Evolutionary conservation across 495 filamentous ascomycete genomes (phyloP).

Genomic region (Lophiostoma macrostomum): DNA sequence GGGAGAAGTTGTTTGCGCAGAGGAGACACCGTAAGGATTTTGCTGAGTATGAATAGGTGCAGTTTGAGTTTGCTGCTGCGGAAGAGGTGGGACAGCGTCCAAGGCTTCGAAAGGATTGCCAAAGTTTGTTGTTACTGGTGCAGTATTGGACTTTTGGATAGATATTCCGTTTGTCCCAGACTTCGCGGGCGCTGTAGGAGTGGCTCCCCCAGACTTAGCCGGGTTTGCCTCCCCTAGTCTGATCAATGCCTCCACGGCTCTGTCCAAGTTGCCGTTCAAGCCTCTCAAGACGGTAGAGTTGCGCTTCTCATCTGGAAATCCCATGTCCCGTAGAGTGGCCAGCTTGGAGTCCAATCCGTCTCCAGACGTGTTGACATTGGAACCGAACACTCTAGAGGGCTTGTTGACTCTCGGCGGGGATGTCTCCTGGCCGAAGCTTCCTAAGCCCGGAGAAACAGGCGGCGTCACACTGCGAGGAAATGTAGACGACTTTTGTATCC

Average conservation of each 20-base stretch:
- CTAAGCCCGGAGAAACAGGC: slow-evolving; percentile 37
- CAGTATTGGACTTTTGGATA: slow-evolving; percentile 20
- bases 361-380: slow-evolving; percentile 57
- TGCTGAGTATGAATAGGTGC: slow-evolving; percentile 25
- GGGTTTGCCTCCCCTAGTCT: slow-evolving; percentile 65
- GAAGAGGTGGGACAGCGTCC: slow-evolving; percentile 30
- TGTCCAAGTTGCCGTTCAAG: slow-evolving; percentile 77
- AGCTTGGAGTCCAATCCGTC: slow-evolving; percentile 68
- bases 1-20: slow-evolving; percentile 21
- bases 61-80: slow-evolving; percentile 30
- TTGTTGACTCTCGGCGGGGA: slow-evolving; percentile 52
- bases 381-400: slow-evolving; percentile 64
- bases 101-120: slow-evolving; percentile 54
- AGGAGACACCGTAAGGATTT: slow-evolving; percentile 11
- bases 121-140: slow-evolving; percentile 16
- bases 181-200: slow-evolving; percentile 25
- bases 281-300: slow-evolving; percentile 77
- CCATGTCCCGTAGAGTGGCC: slow-evolving; percentile 80
- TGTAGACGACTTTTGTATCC: slow-evolving; percentile 68
- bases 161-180: slow-evolving; percentile 27
- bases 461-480: slow-evolving; percentile 43
- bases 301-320: slow-evolving; percentile 78
- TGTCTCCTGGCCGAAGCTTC: slow-evolving; percentile 28
- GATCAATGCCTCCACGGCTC: slow-evolving; percentile 76
- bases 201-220: slow-evolving; percentile 12